These are phyloP conservation scores for Mallotus nudiflorus DNA, from an alignment of 345 rosid species.

Conservation along the genomic window DNA sequence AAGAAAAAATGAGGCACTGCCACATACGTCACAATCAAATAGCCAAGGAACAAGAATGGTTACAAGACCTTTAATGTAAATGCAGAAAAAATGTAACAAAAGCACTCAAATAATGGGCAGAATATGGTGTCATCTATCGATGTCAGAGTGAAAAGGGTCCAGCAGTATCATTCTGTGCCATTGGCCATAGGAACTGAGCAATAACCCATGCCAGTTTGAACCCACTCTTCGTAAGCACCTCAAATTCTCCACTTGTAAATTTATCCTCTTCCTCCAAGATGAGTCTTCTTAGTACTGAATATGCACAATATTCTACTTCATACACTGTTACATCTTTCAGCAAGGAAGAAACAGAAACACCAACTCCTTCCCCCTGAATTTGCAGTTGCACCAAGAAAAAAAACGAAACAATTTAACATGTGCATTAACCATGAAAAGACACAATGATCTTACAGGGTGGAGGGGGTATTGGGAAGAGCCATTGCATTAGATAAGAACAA, in stretches of 20 bases:
- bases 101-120: background rate
- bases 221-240: slow-evolving; percentile 42
- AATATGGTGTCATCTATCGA: no score
- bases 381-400: slow-evolving; percentile 23
- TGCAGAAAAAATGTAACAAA: background rate
- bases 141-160: background rate
- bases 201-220: slow-evolving; percentile 48
- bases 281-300: slow-evolving; percentile 55
- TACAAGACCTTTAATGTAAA: background rate
- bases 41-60: background rate
- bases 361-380: slow-evolving; percentile 99
- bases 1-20: slow-evolving; percentile 4
- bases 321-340: slow-evolving; percentile 46
- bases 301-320: slow-evolving; percentile 78
- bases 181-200: background rate
- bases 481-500: no score
- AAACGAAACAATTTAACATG: background rate
- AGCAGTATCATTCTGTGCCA: background rate
- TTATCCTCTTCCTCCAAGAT: slow-evolving; percentile 27
- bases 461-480: no score
- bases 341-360: slow-evolving; percentile 60
- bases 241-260: slow-evolving; percentile 47
- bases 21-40: background rate
- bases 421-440: background rate
- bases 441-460: background rate